Conservation (phyloP, 257 asterid genomes). For the Lavandula angustifolia region DNA sequence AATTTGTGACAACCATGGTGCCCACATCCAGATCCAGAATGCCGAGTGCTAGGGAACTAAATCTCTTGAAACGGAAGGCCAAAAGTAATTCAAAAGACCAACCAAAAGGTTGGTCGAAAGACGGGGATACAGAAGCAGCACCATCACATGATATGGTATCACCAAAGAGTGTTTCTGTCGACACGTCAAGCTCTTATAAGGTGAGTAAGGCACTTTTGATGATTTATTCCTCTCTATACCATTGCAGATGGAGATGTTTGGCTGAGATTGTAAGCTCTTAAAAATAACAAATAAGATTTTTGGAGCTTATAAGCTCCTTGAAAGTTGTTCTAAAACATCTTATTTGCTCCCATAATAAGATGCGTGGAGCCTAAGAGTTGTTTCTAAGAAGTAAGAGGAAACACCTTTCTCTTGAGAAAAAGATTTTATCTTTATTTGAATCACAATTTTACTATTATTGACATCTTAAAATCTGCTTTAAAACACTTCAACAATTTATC, state of each 20-base stretch:
- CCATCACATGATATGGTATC: constrained; percentile 72
- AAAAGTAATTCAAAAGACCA: constrained; percentile 86
- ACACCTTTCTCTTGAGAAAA: too few species aligned
- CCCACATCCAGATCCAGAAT: constrained; percentile 86
- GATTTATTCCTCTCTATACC: constrained; percentile 14
- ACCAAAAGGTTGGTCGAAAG: constrained; percentile 79
- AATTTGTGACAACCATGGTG: constrained; percentile 74
- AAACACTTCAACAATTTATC: neutral
- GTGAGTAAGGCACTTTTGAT: constrained; percentile 39
- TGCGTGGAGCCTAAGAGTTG: neutral
- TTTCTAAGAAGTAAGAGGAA: too few species aligned
- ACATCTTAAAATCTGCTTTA: neutral
- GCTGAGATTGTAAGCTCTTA: constrained; percentile 1
- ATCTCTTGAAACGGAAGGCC: constrained; percentile 93
- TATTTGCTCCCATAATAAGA: neutral
- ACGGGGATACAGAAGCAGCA: constrained; percentile 68
- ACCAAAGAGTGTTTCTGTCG: constrained; percentile 57
- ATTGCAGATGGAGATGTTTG: constrained; percentile 1
- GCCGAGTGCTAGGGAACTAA: constrained; percentile 98
- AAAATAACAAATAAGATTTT: neutral
- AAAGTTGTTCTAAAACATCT: neutral
- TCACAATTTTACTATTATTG: neutral
- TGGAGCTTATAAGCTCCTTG: neutral
- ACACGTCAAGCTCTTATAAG: constrained; percentile 71
- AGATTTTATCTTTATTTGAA: neutral